phyloP scores from a whole-genome alignment of 495 filamentous ascomycete species.

The Aspergillus wentii region DNA sequence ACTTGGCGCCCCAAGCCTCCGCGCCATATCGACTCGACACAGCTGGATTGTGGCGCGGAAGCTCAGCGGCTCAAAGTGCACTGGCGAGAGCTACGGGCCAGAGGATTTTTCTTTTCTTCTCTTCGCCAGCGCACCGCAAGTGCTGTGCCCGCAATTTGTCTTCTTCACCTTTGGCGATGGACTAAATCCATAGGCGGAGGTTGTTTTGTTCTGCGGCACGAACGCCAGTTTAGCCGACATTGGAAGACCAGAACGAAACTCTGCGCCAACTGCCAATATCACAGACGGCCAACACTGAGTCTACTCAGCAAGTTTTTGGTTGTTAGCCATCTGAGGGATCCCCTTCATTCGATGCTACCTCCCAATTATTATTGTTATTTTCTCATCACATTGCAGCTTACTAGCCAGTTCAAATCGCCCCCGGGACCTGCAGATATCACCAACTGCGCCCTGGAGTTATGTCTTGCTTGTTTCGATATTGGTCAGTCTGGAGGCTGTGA shows the following conservation, averaged over 20 bases:
- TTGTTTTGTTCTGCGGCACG: slow-evolving; percentile 7
- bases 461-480: slow-evolving; percentile 13
- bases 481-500: slow-evolving; percentile 9
- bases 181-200: slow-evolving; percentile 18
- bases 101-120: slow-evolving; percentile 3
- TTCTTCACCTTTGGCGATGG: background rate
- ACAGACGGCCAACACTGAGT: slow-evolving; percentile 15
- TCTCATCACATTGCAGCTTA: too few relatives aligned
- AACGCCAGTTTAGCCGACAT: slow-evolving; percentile 14
- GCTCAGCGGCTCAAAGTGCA: slow-evolving; percentile 16
- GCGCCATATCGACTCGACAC: slow-evolving; percentile 22
- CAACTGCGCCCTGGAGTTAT: slow-evolving; percentile 30
- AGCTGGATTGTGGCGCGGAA: slow-evolving; percentile 12
- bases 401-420: background rate
- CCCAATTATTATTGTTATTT: too few relatives aligned
- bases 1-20: slow-evolving; percentile 29
- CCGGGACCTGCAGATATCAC: slow-evolving; percentile 23
- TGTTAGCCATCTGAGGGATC: background rate
- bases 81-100: slow-evolving; percentile 4
- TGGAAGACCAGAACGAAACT: slow-evolving; percentile 5
- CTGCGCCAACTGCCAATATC: slow-evolving; percentile 15
- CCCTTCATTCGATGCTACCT: slow-evolving; percentile 5
- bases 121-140: slow-evolving; percentile 7
- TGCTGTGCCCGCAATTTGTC: slow-evolving; percentile 5
- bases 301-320: background rate